phyloP scores from a whole-genome alignment of 148 eudicot species.

The Camellia japonica region DNA sequence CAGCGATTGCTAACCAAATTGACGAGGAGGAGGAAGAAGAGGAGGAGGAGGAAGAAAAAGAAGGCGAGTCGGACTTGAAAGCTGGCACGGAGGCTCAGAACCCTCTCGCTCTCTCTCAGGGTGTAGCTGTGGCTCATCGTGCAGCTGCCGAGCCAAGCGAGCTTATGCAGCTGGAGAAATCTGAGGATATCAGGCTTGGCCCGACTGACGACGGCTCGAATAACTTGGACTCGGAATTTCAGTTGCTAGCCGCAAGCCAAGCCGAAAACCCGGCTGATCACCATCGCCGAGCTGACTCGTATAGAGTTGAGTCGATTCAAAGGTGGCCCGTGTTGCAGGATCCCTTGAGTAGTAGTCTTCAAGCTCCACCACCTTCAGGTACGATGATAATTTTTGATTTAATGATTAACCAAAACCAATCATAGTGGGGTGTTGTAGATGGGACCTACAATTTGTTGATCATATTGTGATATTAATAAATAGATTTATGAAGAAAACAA shows the following conservation, averaged over 20 bases:
- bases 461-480: too few relatives aligned
- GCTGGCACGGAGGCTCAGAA: conserved; percentile 24
- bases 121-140: conserved; percentile 12
- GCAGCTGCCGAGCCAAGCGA: conserved; percentile 46
- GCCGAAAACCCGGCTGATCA: conserved; percentile 6
- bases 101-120: not conserved
- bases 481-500: too few relatives aligned
- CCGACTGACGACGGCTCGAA: conserved; percentile 69
- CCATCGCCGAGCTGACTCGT: conserved; percentile 28
- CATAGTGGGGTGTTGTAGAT: too few relatives aligned
- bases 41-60: conserved; percentile 15
- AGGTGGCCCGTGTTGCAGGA: conserved; percentile 44
- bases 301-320: conserved; percentile 37
- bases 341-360: conserved; percentile 19
- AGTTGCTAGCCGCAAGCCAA: conserved; percentile 22
- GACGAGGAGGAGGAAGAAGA: not conserved
- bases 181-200: conserved; percentile 58
- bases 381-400: not conserved
- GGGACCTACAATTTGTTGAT: too few relatives aligned
- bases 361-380: conserved; percentile 25
- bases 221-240: conserved; percentile 49
- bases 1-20: not conserved
- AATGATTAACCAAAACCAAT: too few relatives aligned
- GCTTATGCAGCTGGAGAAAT: conserved; percentile 70
- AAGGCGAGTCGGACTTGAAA: conserved; percentile 39